Evolutionary conservation across 352 stramenopile species (phyloP), one percentile per base, ranked within the genome.

Genomic region (Pythium insidiosum): DNA sequence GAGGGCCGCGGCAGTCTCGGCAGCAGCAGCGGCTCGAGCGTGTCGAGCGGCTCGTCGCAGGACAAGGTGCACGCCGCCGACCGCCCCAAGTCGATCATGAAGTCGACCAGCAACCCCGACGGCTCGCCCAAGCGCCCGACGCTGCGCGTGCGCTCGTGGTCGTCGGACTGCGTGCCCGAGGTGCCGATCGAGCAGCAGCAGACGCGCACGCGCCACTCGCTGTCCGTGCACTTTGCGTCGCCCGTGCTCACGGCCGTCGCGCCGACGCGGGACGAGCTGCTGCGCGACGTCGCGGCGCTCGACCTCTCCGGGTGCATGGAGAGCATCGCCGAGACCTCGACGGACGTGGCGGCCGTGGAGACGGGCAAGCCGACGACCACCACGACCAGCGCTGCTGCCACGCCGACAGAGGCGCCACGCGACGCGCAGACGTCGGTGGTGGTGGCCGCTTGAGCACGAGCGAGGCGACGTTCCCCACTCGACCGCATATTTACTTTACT

Each of bases 221-320:
- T 56, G 11, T 56, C 48, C 16, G 48, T 56, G 10, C 48, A 56
- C 48, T 56, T 56, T 31, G 48, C 48, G 6, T 56, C 41, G 33
- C 48, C 48, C 23, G 48, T 48, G 25, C 33, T 56, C 24, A 50
- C 29, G n/a, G 47, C 28, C 22, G 26, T 37, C 9, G 25, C 36
- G 23, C 36, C 25, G 20, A 36, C 47, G 7, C 12, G 26, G 18
- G 47, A 47, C 11, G 18, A 40, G 24, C 33, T 43, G 19, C 19
- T 43, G 19, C 16, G 35, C 11, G 47, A 55, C 18, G 16, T 54
- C 34, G 47, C 41, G 31, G 39, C 30, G 24, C 38, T 54, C 21
- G 47, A 54, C 11, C 23, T 54, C 13, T 36, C 47, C 11, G 20
- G 43, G 13, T 48, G 44, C n/a, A 16, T 54, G 15, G 29, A 13